Evolutionary conservation across 2,329 filamentous ascomycete species (phyloP).

Genomic region (Chaetothyriales sp.): DNA sequence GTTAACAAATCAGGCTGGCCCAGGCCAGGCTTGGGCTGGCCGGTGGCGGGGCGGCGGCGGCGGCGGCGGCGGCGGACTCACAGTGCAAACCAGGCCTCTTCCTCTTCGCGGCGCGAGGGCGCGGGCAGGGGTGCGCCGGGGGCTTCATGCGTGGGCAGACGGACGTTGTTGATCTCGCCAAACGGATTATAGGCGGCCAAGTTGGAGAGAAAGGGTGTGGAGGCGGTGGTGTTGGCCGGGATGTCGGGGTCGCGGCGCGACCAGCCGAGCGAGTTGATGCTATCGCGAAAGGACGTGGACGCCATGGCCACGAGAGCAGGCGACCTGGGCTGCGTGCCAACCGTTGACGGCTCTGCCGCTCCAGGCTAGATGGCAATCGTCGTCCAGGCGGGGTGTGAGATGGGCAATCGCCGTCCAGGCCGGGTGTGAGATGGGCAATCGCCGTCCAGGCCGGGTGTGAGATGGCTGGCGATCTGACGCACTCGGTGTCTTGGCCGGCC

Average conservation of each 20-base stretch:
- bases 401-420: not conserved
- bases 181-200: constrained; percentile 83
- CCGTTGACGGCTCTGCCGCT: not conserved
- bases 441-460: not conserved
- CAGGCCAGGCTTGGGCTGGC: not conserved
- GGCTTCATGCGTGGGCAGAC: constrained; percentile 71
- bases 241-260: constrained; percentile 67
- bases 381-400: not conserved
- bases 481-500: too few species aligned
- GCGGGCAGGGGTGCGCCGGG: constrained; percentile 77
- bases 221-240: constrained; percentile 49
- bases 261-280: constrained; percentile 91
- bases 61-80: constrained; percentile 46
- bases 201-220: constrained; percentile 63
- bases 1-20: not conserved
- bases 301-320: constrained; percentile 46
- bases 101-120: constrained; percentile 73
- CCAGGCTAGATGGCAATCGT: not conserved
- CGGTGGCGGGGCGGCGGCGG: not conserved
- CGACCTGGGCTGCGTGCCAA: not conserved
- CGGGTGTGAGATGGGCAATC: not conserved
- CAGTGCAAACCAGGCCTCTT: constrained; percentile 85
- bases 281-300: constrained; percentile 79
- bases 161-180: constrained; percentile 65
- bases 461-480: not conserved